Percentiles rank a stretch among this genome's conserved stretches.
Evolutionary conservation across 306 rosid genomes (phyloP).

Genomic region (Quercus aquifolioides): DNA sequence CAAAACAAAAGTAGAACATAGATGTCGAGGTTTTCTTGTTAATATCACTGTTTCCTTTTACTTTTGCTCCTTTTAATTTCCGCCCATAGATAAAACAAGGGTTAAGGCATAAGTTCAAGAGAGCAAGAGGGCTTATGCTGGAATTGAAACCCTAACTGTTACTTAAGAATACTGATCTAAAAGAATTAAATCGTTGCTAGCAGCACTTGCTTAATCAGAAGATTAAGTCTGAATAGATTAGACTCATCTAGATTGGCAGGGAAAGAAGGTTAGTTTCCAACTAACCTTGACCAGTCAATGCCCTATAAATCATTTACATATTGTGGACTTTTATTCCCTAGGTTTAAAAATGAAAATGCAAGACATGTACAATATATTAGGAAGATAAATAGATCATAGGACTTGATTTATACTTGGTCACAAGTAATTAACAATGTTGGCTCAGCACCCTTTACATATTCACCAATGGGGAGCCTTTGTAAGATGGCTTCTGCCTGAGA

Average conservation of each 20-base stretch:
- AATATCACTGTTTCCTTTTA: background rate
- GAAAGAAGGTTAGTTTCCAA: too few species aligned
- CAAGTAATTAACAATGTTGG: slow-evolving; percentile 76
- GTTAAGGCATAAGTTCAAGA: background rate
- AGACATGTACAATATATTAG: slow-evolving; percentile 4
- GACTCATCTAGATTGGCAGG: too few species aligned
- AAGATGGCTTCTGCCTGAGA: slow-evolving; percentile 89
- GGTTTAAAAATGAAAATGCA: slow-evolving; percentile 3
- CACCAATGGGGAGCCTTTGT: slow-evolving; percentile 69
- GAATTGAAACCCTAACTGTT: too few species aligned
- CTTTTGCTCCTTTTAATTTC: background rate
- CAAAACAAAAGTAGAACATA: background rate
- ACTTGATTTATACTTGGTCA: slow-evolving; percentile 82
- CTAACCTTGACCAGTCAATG: too few species aligned
- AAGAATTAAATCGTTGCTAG: too few species aligned
- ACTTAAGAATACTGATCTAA: too few species aligned
- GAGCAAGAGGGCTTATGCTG: too few species aligned
- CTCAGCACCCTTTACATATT: slow-evolving; percentile 59
- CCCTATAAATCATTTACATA: background rate
- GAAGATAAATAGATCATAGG: slow-evolving; percentile 30
- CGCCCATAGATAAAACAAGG: background rate
- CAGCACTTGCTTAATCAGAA: too few species aligned
- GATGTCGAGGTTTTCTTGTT: background rate
- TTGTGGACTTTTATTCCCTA: slow-evolving; percentile 1
- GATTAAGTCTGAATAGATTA: too few species aligned